Percentiles rank a stretch among this genome's conserved stretches.
Evolutionary conservation across 108 stramenopile genomes (phyloP).

Genomic region (Conticribra weissflogii): DNA sequence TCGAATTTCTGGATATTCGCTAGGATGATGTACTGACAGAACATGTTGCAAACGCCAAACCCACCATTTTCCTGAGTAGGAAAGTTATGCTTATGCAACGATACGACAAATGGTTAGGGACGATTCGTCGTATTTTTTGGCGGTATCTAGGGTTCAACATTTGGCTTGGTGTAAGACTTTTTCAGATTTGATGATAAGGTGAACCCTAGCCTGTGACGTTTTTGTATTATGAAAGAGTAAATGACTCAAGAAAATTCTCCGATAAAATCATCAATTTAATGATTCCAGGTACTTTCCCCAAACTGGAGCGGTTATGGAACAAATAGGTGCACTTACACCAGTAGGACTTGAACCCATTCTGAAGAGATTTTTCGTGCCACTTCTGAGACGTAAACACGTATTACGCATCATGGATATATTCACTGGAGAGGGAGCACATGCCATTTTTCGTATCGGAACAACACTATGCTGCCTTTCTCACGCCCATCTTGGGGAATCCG

Average conservation of each 20-base stretch:
- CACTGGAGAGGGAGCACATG: conserved; percentile 44
- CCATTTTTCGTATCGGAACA: conserved; percentile 49
- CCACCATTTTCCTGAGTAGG: conserved; percentile 3
- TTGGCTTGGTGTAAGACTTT: conserved; percentile 70
- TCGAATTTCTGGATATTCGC: too few relatives aligned
- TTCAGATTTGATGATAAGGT: conserved; percentile 64
- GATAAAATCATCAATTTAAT: background rate
- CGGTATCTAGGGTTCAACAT: conserved; percentile 64
- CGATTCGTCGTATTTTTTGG: conserved; percentile 63
- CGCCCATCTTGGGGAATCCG: conserved; percentile 42
- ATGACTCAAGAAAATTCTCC: background rate
- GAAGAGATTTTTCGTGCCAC: conserved; percentile 41
- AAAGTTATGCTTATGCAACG: conserved; percentile 46
- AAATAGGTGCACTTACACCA: conserved; percentile 50
- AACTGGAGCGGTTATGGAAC: conserved; percentile 43
- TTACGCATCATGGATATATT: conserved; percentile 50
- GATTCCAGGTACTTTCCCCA: conserved; percentile 39
- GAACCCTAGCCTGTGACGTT: background rate
- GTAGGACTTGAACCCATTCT: conserved; percentile 44
- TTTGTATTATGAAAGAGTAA: too few relatives aligned
- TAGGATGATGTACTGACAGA: too few relatives aligned
- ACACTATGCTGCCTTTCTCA: conserved; percentile 47
- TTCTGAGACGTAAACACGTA: conserved; percentile 46
- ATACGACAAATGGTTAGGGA: conserved; percentile 49
- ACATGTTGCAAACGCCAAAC: too few relatives aligned